Base-by-base conservation (phyloP, 805 yeast species). In the Candida sithepensis region DNA sequence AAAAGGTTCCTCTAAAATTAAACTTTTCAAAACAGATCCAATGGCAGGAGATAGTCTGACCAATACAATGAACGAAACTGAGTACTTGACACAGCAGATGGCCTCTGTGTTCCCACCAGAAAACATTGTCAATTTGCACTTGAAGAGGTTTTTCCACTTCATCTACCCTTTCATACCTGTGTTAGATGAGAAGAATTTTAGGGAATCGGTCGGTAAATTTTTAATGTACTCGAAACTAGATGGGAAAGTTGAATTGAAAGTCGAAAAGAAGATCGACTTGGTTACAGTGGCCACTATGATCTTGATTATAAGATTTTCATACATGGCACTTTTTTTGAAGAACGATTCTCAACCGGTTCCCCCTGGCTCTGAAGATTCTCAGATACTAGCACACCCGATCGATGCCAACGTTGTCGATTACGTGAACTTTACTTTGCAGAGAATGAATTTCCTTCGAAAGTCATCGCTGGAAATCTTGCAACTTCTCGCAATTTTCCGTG, bases 131-230 rank as follows among this genome's bases (percentile, higher is more conserved):
- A 60, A 71, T 66, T 48, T 58, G n/a, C 66, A 73, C 42, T 49
- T 76, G 9, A 62, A 68, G 21, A 55, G 67, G 37, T 77, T 68
- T 46, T 73, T 77, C 55, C 44, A 46, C 1, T 46, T 58, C 3
- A 58, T 75, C 1, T 73, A 75, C 52, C 79, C 81, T 3, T 73
- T 68, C 43, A 63, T 75, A 50, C 81, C 83, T 0, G 66, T 72
- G 26, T 45, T 76, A 20, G 79, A 76, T 49, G 79, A 75, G 49
- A 34, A 22, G 0, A 51, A 51, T n/a, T 72, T 75, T 45, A 63
- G 59, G 38, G 45, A 42, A 3, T 65, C 67, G 21, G 50, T 75
- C 14, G 30, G 60, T 0, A 58, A 67, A 33, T 67, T 78, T 4
- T 46, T 78, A 5, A 30, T 40, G 18, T 53, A 46, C 38, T 22